Evolutionary conservation across 2,329 filamentous ascomycete genomes (phyloP).

Genomic region (Colletotrichum eremochloae): DNA sequence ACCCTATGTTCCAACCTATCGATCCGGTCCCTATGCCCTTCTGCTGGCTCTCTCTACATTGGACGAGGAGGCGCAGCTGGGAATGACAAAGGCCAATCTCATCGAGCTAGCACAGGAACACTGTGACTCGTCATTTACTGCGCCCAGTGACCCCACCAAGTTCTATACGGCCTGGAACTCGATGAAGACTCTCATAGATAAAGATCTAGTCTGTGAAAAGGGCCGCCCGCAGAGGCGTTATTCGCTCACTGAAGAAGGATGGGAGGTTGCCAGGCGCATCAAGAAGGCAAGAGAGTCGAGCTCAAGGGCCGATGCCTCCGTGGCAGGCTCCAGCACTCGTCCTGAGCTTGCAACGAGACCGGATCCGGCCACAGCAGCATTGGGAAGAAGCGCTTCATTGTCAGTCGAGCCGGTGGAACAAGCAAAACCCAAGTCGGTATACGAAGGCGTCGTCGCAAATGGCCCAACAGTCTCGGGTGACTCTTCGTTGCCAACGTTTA

Average conservation of each 20-base stretch:
- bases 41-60: conserved; percentile 75
- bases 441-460: conserved; percentile 57
- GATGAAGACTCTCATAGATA: conserved; percentile 80
- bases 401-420: conserved; percentile 38
- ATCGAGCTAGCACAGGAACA: conserved; percentile 78
- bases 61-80: conserved; percentile 65
- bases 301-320: background rate
- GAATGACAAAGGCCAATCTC: conserved; percentile 76
- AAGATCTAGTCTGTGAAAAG: conserved; percentile 80
- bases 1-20: conserved; percentile 77
- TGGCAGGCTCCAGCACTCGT: conserved; percentile 41
- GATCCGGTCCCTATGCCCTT: conserved; percentile 82
- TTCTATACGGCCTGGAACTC: conserved; percentile 87
- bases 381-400: conserved; percentile 6
- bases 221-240: conserved; percentile 78
- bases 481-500: conserved; percentile 60
- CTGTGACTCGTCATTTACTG: conserved; percentile 80
- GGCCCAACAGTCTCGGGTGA: conserved; percentile 50
- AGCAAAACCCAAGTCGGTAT: conserved; percentile 46
- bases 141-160: conserved; percentile 74
- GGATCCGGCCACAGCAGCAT: conserved; percentile 1
- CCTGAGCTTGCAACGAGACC: conserved; percentile 10
- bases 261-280: conserved; percentile 78
- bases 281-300: conserved; percentile 60
- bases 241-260: conserved; percentile 80